Base-by-base conservation (phyloP, 805 yeast species). In the Ogataea degrootiae region DNA sequence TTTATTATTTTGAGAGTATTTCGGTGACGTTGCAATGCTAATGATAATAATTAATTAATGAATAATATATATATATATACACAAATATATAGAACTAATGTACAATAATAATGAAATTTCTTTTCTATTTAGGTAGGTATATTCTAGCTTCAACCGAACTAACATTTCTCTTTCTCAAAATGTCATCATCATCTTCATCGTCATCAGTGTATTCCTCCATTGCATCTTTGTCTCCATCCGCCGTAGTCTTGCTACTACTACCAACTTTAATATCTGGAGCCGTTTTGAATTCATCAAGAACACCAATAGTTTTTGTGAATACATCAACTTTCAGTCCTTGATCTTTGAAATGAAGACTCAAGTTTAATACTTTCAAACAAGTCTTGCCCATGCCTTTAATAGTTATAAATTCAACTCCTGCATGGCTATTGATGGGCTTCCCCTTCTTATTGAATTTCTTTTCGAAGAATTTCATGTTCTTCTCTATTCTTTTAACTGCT, bases 331-430 rank as follows among this genome's bases (percentile, higher is more conserved):
- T 69, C 58, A 75, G 69, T 8, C 75, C 73, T 37, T 73, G 67
- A 34, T 76, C 74, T 15, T 77, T 77, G 59, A 82, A 85, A 57
- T 80, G 75, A 26, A 80, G 61, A 0, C 80, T 96, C 1, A 90
- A 52, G 14, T 82, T 70, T n/a, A 85, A 50, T 0, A 83, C 79
- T 56, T 77, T 83, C 42, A 76, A 81, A 9, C 85, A 79, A 9
- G 91, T 77, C 47, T 72, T 74, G 1, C 96, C 96, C 85, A 87
- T 82, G 0, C 95, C 97, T 46, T 78, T 65, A 3, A 90, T 74
- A 0, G 75, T 70, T 7, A 88, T 72, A 58, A 70, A 77, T 26
- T 68, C 58, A 0, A 69, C 68, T 2, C 41, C 33, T 17, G 63
- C 66, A 22, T 49, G 48, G 15, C 41, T 47, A 19, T 42, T 44